These are phyloP conservation scores for Fragilaria radians DNA, from an alignment of 108 stramenopile species.

Conservation along the genomic window DNA sequence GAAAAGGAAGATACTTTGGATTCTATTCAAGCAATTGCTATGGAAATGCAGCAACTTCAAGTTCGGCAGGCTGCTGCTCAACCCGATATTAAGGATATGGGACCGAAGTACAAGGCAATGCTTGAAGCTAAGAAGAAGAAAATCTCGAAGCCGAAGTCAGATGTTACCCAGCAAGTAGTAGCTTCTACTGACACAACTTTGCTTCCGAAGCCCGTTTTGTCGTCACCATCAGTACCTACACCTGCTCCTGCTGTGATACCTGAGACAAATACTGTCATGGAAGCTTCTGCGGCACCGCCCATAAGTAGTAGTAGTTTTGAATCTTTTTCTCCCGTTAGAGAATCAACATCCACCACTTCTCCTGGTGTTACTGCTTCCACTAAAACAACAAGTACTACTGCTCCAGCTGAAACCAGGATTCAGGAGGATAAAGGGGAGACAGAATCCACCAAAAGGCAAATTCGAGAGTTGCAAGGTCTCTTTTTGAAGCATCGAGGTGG, in stretches of 20 bases:
- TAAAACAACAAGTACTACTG: background rate
- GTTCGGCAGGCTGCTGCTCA: background rate
- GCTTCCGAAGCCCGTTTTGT: slow-evolving; percentile 4
- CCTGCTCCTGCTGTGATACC: slow-evolving; percentile 5
- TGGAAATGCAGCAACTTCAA: background rate
- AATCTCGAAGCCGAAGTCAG: background rate
- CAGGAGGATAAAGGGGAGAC: slow-evolving; percentile 1
- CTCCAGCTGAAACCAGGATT: slow-evolving; percentile 8
- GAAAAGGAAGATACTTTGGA: background rate
- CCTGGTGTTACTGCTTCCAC: slow-evolving; percentile 11
- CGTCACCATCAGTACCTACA: background rate
- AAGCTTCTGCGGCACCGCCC: background rate
- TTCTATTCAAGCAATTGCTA: background rate
- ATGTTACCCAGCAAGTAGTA: slow-evolving; percentile 7
- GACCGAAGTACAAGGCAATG: background rate
- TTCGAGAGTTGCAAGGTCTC: slow-evolving; percentile 73
- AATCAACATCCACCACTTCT: background rate
- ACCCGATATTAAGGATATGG: background rate
- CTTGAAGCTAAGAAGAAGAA: background rate
- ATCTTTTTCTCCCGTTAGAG: slow-evolving; percentile 4
- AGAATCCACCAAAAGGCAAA: slow-evolving; percentile 36
- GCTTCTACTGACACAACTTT: slow-evolving; percentile 6
- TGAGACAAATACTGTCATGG: background rate
- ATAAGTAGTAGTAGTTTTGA: background rate
- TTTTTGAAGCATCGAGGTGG: slow-evolving; percentile 83